These are phyloP conservation scores for Stentor coeruleus DNA, from an alignment of 73 alveolate genomes.

Conservation along the genomic window DNA sequence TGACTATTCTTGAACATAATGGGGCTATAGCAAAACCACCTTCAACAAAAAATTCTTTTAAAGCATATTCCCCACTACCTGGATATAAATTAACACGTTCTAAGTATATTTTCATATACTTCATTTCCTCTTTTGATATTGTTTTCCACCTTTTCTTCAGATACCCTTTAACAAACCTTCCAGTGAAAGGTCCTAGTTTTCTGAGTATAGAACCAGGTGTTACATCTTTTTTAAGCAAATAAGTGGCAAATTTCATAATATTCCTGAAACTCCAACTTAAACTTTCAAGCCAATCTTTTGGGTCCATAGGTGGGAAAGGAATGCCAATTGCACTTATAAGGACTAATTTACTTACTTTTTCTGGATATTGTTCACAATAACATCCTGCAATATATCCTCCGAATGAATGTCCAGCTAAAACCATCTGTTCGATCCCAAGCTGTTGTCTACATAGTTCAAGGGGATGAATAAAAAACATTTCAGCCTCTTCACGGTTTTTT, in stretches of 20 bases:
- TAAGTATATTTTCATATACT: slow-evolving; percentile 29
- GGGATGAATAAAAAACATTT: slow-evolving; percentile 56
- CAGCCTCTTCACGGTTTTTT: slow-evolving; percentile 50
- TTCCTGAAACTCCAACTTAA: neutral
- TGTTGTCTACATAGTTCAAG: slow-evolving; percentile 54
- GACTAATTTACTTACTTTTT: slow-evolving; percentile 53
- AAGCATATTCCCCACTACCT: slow-evolving; percentile 59
- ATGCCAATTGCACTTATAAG: slow-evolving; percentile 65
- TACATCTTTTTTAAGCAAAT: slow-evolving; percentile 1
- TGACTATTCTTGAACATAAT: slow-evolving; percentile 35
- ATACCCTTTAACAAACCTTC: slow-evolving; percentile 23
- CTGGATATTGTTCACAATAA: slow-evolving; percentile 59
- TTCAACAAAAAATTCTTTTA: slow-evolving; percentile 28
- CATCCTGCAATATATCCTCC: slow-evolving; percentile 68
- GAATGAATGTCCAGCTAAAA: slow-evolving; percentile 68
- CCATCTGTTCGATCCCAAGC: slow-evolving; percentile 43
- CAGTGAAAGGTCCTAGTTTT: slow-evolving; percentile 18
- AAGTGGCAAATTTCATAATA: neutral
- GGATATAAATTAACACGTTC: slow-evolving; percentile 37
- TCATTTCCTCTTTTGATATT: slow-evolving; percentile 35
- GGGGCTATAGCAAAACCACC: slow-evolving; percentile 42
- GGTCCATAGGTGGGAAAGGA: slow-evolving; percentile 37
- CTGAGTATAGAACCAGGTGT: slow-evolving; percentile 30
- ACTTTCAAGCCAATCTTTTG: slow-evolving; percentile 13
- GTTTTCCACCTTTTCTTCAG: slow-evolving; percentile 24